Base-by-base conservation (phyloP, 163 green algal genomes). In the Botryococcus braunii region DNA sequence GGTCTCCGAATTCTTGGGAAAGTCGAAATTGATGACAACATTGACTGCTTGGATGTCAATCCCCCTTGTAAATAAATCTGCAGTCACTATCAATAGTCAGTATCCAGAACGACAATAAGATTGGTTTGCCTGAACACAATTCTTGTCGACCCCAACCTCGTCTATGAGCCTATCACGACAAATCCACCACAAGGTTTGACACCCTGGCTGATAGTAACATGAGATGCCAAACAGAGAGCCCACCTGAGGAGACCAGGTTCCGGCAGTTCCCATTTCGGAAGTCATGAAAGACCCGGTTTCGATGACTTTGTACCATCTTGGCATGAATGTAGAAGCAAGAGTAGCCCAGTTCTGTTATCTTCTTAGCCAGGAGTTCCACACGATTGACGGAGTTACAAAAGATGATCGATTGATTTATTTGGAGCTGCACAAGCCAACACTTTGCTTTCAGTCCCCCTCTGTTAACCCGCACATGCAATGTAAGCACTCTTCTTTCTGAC, bases 1-100 rank as follows among this genome's bases (percentile, higher is more conserved):
- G 0, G 95, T 99, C 80, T 99, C 95, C 17, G 83, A 86, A 74
- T 96, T 97, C 87, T 98, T 99, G 62, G 95, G 95, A 82, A 99
- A 99, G 85, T 99, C 95, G 80, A 99, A 99, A 80, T 99, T 99
- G 85, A 99, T 98, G 65, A 99, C 95, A 9, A 99, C 95, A 77
- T 99, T 99, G 17, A 99, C 95, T 40, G 76, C 87, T 79, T 99
- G 94, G 72, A 99, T 97, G 80, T 99, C 95, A 67, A 99, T 99
- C 71, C 95, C 95, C 56, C 95, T 85, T 0, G 95, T 99, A 83
- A 99, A 99, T 13, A 99, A 82, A 77, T 99, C 95, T 83, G 87
- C 76, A 59, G n/a, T n/a, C n/a, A n/a, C n/a, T n/a, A n/a, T n/a
- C n/a, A n/a, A n/a, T n/a, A n/a, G n/a, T n/a, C n/a, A n/a, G n/a